Base-by-base conservation (phyloP, 2,329 filamentous ascomycete species). In the Ceratocystis colombiana region DNA sequence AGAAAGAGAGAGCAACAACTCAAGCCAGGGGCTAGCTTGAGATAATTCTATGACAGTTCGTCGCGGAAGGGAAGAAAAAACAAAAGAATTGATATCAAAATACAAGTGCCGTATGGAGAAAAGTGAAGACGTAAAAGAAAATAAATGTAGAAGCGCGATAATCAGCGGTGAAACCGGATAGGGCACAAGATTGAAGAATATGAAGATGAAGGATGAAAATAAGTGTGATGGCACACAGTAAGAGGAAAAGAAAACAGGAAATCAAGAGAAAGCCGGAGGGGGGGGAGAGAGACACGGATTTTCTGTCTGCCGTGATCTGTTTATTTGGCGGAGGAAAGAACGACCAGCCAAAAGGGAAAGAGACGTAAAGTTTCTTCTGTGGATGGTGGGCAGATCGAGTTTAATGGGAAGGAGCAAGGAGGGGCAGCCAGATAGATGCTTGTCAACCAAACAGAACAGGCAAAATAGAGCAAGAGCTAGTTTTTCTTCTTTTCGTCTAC, bases 1-100 rank as follows among this genome's bases (percentile, higher is more conserved):
- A 17, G 20, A 50, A 20, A 50, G 48, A 50, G 17, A 48, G 46
- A 41, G 46, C 17, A 8, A 17, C n/a, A 22, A 48, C 6, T 22
- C 17, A 10, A 48, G 17, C 17, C 17, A 48, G 46, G 20, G 46
- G 15, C 17, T 15, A 48, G 46, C 46, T 22, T 48, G 46, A 22
- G 44, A 57, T 61, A 64, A 61, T 45, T 68, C 65, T 59, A 65
- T 68, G 65, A 61, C n/a, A 45, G 22, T 28, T 25, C 22, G 50
- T 55, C 50, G 50, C 50, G 63, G 28, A 64, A 62, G 66, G 64
- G 20, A 64, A 28, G 30, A 5, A 37, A 67, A 53, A 37, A 57
- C 55, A 55, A 61, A 62, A 22, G 62, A 8, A 25, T 37, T 62
- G 50, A 50, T 62, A 64, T 62, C 59, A 59, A 53, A 53, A 64